phyloP scores from a whole-genome alignment of 495 filamentous ascomycete genomes.

The Trichoderma reesei region DNA sequence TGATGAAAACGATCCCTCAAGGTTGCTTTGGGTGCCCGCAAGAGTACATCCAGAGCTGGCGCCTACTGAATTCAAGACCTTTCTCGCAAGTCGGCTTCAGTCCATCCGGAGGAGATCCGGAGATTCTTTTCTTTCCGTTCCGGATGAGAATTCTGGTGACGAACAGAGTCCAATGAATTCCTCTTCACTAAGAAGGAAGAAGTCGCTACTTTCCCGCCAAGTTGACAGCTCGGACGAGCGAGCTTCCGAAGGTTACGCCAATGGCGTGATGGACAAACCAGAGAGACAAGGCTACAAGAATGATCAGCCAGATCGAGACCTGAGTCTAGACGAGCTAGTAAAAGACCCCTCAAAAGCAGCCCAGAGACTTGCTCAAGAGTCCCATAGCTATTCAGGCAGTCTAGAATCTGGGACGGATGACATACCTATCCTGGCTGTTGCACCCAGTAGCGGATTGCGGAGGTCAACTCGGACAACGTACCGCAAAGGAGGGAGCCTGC shows the following conservation, averaged over 20 bases:
- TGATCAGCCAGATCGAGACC: constrained; percentile 39
- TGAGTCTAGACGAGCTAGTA: constrained; percentile 67
- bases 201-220: constrained; percentile 90
- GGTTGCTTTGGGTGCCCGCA: constrained; percentile 92
- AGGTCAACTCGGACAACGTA: constrained; percentile 91
- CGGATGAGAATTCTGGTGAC: constrained; percentile 43
- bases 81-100: constrained; percentile 84
- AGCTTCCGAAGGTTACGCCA: constrained; percentile 50
- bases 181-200: constrained; percentile 59
- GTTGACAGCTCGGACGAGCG: constrained; percentile 62
- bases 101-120: constrained; percentile 77
- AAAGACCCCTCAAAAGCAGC: constrained; percentile 66
- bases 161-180: constrained; percentile 48
- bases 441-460: constrained; percentile 68
- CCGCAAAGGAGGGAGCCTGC: constrained; percentile 64
- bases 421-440: constrained; percentile 73
- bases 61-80: constrained; percentile 92
- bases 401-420: constrained; percentile 54
- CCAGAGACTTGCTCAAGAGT: constrained; percentile 50
- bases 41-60: constrained; percentile 90
- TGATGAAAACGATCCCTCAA: constrained; percentile 78
- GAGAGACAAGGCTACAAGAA: constrained; percentile 62
- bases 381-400: constrained; percentile 22
- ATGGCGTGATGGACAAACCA: constrained; percentile 72
- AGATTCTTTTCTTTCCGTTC: constrained; percentile 54